These are phyloP conservation scores for Apiotrichum domesticum DNA, from an alignment of 1,284 basidiomycete genomes.

Conservation along the genomic window DNA sequence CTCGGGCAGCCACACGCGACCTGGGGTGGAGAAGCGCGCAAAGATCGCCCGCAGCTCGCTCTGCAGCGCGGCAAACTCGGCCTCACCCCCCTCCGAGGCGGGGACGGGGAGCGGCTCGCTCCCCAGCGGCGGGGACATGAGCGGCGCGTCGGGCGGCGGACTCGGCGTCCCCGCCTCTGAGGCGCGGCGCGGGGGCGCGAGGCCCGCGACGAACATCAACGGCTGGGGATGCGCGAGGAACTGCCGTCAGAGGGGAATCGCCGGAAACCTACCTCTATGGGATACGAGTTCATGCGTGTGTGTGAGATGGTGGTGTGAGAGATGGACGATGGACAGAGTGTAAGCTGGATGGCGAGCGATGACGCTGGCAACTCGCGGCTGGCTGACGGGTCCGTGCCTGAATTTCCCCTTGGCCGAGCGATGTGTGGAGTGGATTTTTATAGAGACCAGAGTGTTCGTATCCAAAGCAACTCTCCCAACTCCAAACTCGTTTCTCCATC, in stretches of 20 bases:
- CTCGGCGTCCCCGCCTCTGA: conserved; percentile 33
- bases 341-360: background rate
- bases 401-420: background rate
- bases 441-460: too few species aligned
- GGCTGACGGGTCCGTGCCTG: conserved; percentile 3
- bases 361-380: background rate
- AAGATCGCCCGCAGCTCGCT: conserved; percentile 56
- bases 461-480: too few species aligned
- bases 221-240: conserved; percentile 74
- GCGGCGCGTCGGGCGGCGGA: background rate
- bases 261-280: conserved; percentile 56
- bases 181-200: conserved; percentile 36
- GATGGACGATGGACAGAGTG: background rate
- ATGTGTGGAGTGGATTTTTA: too few species aligned
- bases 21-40: conserved; percentile 57
- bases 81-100: conserved; percentile 17
- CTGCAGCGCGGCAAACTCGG: conserved; percentile 52
- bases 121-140: background rate
- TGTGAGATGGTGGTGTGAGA: background rate
- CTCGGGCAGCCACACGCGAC: conserved; percentile 44
- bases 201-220: conserved; percentile 86
- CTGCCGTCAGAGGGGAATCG: conserved; percentile 26
- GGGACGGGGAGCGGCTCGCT: background rate
- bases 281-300: conserved; percentile 77
- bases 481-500: background rate